Evolutionary conservation across 2,329 filamentous ascomycete genomes (phyloP).

Genomic region (Trichocomaceae sp.): DNA sequence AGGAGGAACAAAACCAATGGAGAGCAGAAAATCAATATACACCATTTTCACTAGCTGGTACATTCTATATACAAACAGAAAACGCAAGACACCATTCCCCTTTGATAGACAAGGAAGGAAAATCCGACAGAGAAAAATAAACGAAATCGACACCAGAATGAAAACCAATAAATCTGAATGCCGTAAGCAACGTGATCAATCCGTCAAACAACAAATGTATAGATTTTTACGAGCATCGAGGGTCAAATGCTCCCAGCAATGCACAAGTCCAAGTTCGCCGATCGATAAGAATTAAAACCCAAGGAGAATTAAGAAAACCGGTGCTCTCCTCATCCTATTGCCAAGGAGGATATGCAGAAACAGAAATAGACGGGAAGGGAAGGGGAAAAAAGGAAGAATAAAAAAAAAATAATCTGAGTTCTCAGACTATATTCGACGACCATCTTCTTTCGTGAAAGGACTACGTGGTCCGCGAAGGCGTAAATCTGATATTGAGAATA

Average conservation of each 20-base stretch:
- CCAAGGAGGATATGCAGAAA: background rate
- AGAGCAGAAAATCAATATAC: background rate
- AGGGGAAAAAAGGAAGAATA: background rate
- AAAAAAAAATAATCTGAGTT: background rate
- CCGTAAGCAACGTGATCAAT: background rate
- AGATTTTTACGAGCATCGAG: background rate
- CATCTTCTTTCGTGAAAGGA: conserved; percentile 1
- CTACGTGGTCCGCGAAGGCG: conserved; percentile 5
- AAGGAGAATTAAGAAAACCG: background rate
- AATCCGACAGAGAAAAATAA: background rate
- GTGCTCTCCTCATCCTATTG: background rate
- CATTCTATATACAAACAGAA: background rate
- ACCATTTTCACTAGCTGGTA: background rate
- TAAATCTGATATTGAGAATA: conserved; percentile 10
- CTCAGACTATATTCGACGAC: background rate
- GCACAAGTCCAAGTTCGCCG: background rate
- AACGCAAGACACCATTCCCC: background rate
- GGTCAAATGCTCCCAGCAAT: background rate
- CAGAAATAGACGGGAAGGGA: background rate
- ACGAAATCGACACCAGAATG: background rate
- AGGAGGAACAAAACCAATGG: background rate
- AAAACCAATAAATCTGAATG: background rate
- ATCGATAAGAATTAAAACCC: background rate
- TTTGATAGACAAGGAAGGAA: background rate
- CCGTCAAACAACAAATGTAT: background rate